These are phyloP conservation scores for Paecilomyces variotii DNA, from an alignment of 2,329 filamentous ascomycete genomes.

Conservation along the genomic window DNA sequence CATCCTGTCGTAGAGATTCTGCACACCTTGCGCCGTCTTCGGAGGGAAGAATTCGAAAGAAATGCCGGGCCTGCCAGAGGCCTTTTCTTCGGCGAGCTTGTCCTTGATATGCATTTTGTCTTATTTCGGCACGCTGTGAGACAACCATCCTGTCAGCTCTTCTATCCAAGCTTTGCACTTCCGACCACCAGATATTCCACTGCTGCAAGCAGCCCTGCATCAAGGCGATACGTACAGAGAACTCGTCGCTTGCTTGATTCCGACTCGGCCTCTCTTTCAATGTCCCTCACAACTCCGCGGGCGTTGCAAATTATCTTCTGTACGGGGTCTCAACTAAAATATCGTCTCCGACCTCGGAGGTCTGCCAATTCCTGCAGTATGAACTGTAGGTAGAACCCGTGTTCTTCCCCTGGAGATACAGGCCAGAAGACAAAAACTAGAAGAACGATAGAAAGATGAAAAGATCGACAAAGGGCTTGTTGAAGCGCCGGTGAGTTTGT, in stretches of 20 bases:
- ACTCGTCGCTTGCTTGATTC: background rate
- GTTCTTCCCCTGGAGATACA: background rate
- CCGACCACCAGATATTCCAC: background rate
- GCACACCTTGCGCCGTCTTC: constrained; percentile 81
- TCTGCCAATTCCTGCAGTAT: constrained; percentile 49
- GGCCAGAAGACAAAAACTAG: background rate
- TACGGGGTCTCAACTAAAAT: constrained; percentile 27
- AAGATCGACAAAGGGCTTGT: background rate
- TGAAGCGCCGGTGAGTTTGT: background rate
- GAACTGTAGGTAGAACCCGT: constrained; percentile 18
- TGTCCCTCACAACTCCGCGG: background rate
- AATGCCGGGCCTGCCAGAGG: constrained; percentile 75
- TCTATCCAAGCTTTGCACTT: background rate
- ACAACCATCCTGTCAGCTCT: background rate
- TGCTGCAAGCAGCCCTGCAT: background rate
- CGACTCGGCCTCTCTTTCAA: background rate
- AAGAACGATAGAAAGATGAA: background rate
- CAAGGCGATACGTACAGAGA: background rate
- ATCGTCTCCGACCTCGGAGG: constrained; percentile 40
- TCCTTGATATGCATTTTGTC: constrained; percentile 86
- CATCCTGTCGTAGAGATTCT: constrained; percentile 99
- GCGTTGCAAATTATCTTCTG: background rate
- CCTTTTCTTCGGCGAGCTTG: constrained; percentile 76
- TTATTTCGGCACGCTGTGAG: background rate
- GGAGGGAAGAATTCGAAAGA: constrained; percentile 99